Evolutionary conservation across 495 filamentous ascomycete species (phyloP).

Genomic region (Podospora fimiseda): DNA sequence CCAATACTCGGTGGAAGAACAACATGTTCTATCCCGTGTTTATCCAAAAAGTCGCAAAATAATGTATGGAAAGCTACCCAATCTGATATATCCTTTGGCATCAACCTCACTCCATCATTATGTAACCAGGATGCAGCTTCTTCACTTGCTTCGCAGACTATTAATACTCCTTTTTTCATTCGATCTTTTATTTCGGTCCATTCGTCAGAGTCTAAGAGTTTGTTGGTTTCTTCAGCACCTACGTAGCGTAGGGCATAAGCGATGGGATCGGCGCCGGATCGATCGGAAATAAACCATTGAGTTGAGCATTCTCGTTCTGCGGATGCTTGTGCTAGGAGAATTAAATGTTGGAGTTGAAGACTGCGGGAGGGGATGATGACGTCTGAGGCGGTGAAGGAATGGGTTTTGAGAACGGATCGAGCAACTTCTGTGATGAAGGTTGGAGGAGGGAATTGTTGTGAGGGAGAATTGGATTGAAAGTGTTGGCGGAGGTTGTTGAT

Average conservation of each 20-base stretch:
- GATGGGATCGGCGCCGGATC: slow-evolving; percentile 45
- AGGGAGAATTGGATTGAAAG: slow-evolving; percentile 15
- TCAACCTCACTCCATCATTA: slow-evolving; percentile 47
- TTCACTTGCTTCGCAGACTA: slow-evolving; percentile 39
- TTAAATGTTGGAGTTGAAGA: slow-evolving; percentile 37
- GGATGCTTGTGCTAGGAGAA: slow-evolving; percentile 38
- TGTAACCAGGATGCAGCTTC: slow-evolving; percentile 29
- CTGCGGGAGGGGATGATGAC: slow-evolving; percentile 28
- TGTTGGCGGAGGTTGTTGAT: slow-evolving; percentile 30
- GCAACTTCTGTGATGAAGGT: slow-evolving; percentile 41
- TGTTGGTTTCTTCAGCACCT: slow-evolving; percentile 18
- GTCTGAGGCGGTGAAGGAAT: slow-evolving; percentile 35
- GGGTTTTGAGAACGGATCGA: slow-evolving; percentile 32
- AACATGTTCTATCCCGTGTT: slow-evolving; percentile 17
- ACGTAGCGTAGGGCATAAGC: slow-evolving; percentile 39
- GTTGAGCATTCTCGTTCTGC: slow-evolving; percentile 27
- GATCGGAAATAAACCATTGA: slow-evolving; percentile 45
- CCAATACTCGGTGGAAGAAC: slow-evolving; percentile 16
- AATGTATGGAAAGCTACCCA: slow-evolving; percentile 33
- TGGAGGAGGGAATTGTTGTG: slow-evolving; percentile 10
- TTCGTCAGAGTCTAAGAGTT: slow-evolving; percentile 20
- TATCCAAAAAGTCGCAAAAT: slow-evolving; percentile 23
- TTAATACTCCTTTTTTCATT: slow-evolving; percentile 34
- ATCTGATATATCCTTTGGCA: slow-evolving; percentile 35
- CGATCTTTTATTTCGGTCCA: slow-evolving; percentile 32